These are phyloP conservation scores for Beauveria bassiana DNA, from an alignment of 2,329 filamentous ascomycete species.

Conservation along the genomic window DNA sequence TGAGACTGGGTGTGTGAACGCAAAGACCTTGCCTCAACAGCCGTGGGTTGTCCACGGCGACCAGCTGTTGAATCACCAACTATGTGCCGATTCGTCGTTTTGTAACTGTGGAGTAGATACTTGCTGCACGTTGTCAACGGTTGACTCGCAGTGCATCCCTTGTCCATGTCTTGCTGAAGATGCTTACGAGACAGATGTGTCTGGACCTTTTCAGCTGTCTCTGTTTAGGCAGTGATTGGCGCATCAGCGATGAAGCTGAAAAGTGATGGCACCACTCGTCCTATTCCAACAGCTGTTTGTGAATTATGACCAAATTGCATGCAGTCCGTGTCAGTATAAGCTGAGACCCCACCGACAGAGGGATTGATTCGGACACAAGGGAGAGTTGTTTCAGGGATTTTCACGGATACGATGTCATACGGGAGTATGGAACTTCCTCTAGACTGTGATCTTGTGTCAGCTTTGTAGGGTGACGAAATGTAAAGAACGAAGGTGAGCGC, in stretches of 20 bases:
- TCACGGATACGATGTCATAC: no score
- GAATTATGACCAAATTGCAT: neutral
- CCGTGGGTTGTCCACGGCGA: no score
- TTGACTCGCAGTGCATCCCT: neutral
- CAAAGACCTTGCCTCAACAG: no score
- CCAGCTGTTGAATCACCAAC: no score
- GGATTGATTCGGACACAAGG: no score
- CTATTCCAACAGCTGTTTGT: no score
- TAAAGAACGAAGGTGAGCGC: neutral
- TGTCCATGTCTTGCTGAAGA: neutral
- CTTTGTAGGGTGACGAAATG: neutral
- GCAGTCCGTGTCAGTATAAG: neutral
- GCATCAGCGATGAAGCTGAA: neutral
- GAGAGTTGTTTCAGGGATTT: no score
- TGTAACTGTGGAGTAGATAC: no score
- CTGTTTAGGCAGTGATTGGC: neutral
- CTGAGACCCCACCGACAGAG: neutral
- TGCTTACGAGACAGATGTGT: neutral
- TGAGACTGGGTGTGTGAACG: no score
- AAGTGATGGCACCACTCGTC: neutral
- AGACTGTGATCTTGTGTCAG: neutral
- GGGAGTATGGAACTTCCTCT: no score
- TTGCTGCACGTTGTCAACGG: no score
- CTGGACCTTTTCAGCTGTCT: neutral
- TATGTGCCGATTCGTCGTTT: no score